Evolutionary conservation across 345 rosid genomes (phyloP).

Genomic region (Citrus sinensis): DVS_A1.0 CM039161.1:4058501-4059000

Average conservation of each 20-base stretch:
- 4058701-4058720: not conserved
- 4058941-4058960: not conserved
- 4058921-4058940: not conserved
- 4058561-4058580: not conserved
- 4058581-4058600: not conserved
- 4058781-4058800: not conserved
- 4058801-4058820: not conserved
- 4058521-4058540: constrained; percentile 8
- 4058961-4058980: not conserved
- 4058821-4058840: not conserved
- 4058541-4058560: constrained; percentile 19
- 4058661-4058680: not conserved
- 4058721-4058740: not conserved
- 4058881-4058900: not conserved
- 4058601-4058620: not conserved
- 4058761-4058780: not conserved
- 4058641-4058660: not conserved
- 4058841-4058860: not conserved
- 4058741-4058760: not conserved
- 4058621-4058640: not conserved
- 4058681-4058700: not conserved
- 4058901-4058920: not conserved
- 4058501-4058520: constrained; percentile 24
- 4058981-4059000: not conserved
- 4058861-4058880: not conserved